Conservation (phyloP, 805 yeast species). For the Starmerella apis region DNA sequence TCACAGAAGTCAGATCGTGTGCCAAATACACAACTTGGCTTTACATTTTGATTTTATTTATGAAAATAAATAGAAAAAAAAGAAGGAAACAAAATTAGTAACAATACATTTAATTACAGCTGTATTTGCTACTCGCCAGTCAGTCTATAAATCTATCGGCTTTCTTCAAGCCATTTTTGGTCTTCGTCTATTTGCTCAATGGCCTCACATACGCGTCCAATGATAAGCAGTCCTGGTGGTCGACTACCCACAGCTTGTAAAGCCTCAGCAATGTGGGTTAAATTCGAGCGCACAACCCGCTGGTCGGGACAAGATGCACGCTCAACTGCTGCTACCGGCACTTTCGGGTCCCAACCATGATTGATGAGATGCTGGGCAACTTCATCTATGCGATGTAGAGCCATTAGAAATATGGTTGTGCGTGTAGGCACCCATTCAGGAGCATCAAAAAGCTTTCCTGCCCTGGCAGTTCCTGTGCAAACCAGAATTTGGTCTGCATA, state of each 20-base stretch:
- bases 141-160: constrained; percentile 27
- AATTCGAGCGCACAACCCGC: constrained; percentile 63
- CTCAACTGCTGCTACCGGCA: constrained; percentile 80
- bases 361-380: constrained; percentile 36
- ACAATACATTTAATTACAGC: no score
- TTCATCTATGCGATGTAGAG: constrained; percentile 56
- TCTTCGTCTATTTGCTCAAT: constrained; percentile 27
- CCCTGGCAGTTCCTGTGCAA: constrained; percentile 90
- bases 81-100: no score
- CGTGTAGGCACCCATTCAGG: constrained; percentile 65
- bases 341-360: constrained; percentile 55
- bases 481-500: constrained; percentile 86
- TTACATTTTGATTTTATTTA: no score
- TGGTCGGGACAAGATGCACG: constrained; percentile 92
- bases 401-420: constrained; percentile 83
- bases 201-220: constrained; percentile 68
- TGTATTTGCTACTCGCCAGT: no score
- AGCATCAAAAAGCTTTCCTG: constrained; percentile 66
- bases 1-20: no score
- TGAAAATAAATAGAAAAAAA: no score
- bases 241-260: constrained; percentile 69
- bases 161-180: constrained; percentile 41
- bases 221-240: constrained; percentile 83
- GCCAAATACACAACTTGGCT: no score
- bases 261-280: constrained; percentile 58